These are phyloP conservation scores for Candida chilensis DNA, from an alignment of 805 yeast species.

Conservation along the genomic window DNA sequence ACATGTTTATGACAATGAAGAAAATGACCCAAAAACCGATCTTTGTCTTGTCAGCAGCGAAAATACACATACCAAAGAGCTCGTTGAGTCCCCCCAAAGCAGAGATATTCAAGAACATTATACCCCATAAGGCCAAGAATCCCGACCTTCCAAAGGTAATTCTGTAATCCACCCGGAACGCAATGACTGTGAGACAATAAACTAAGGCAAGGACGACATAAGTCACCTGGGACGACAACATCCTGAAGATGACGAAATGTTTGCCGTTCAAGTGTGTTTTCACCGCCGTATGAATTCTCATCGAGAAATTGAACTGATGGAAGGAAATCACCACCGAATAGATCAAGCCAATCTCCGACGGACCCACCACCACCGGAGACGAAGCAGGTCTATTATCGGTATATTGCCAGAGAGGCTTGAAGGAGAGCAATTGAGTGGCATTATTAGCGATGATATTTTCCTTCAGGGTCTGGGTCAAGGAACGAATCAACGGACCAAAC, in stretches of 20 bases:
- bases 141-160: constrained; percentile 19
- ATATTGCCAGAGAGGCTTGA: constrained; percentile 7
- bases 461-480: constrained; percentile 1
- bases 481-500: not conserved
- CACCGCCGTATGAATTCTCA: constrained; percentile 6
- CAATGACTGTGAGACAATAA: constrained; percentile 18
- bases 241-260: constrained; percentile 16
- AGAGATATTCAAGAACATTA: constrained; percentile 16
- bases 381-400: constrained; percentile 9
- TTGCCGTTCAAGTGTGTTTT: constrained; percentile 11
- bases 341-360: constrained; percentile 32
- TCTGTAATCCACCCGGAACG: constrained; percentile 16
- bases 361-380: constrained; percentile 20
- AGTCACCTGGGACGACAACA: constrained; percentile 19
- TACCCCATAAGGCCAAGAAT: constrained; percentile 21
- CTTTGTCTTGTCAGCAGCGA: constrained; percentile 9
- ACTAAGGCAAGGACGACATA: constrained; percentile 16
- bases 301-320: constrained; percentile 14
- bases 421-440: constrained; percentile 4
- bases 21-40: constrained; percentile 20
- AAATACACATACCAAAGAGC: constrained; percentile 10
- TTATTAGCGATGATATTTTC: constrained; percentile 2
- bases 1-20: constrained; percentile 16
- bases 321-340: constrained; percentile 13
- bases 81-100: constrained; percentile 19